These are phyloP conservation scores for Aspergillus sp. DNA, from an alignment of 2,329 filamentous ascomycete genomes.

Conservation along the genomic window DNA sequence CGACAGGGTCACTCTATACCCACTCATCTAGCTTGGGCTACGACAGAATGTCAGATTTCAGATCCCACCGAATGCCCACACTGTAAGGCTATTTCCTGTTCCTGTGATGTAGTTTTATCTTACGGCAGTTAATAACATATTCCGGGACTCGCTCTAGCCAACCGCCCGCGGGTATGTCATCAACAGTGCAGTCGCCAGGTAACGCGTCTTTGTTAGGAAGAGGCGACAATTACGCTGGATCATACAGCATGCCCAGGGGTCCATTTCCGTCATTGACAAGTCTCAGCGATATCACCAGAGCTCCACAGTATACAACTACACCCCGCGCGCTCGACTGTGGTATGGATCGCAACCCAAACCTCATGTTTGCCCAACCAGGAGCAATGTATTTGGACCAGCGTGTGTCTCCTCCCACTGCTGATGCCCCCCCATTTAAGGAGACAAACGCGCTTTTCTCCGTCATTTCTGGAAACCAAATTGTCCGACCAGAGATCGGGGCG, in stretches of 20 bases:
- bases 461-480: conserved; percentile 40
- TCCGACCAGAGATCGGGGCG: conserved; percentile 73
- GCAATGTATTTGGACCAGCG: conserved; percentile 29
- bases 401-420: conserved; percentile 28
- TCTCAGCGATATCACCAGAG: conserved; percentile 34
- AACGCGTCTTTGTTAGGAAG: conserved; percentile 37
- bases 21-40: conserved; percentile 34
- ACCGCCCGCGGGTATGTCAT: conserved; percentile 48
- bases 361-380: conserved; percentile 29
- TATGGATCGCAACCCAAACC: conserved; percentile 29
- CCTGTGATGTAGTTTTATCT: neutral
- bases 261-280: conserved; percentile 31
- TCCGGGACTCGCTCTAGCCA: conserved; percentile 35
- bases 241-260: conserved; percentile 35
- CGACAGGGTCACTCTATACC: conserved; percentile 34
- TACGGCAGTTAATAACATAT: conserved; percentile 16
- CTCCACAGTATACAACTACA: conserved; percentile 33
- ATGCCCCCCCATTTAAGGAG: conserved; percentile 46
- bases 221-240: conserved; percentile 36
- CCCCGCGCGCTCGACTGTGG: conserved; percentile 33
- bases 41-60: conserved; percentile 41
- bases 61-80: conserved; percentile 35
- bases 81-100: conserved; percentile 34
- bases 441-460: conserved; percentile 38
- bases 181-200: conserved; percentile 32